Evolutionary conservation across 2,329 filamentous ascomycete genomes (phyloP).

Genomic region (Ilyonectria destructans): DNA sequence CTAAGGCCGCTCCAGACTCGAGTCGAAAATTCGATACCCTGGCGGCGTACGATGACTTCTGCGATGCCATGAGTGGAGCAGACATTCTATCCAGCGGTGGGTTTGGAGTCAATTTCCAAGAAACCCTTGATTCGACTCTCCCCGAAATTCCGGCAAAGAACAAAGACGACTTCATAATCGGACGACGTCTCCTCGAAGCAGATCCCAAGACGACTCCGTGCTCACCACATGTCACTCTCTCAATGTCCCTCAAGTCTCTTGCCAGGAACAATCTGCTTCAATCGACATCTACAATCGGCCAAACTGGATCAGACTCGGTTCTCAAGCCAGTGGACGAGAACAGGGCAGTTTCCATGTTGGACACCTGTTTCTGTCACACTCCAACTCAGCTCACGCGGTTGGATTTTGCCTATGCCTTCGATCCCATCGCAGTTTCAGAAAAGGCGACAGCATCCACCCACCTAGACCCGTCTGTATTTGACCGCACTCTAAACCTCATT

Average conservation of each 20-base stretch:
- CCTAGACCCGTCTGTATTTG: constrained; percentile 82
- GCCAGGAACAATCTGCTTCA: constrained; percentile 46
- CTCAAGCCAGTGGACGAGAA: constrained; percentile 54
- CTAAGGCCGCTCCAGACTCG: constrained; percentile 28
- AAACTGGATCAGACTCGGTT: constrained; percentile 9
- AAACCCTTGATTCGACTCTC: constrained; percentile 74
- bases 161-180: constrained; percentile 68
- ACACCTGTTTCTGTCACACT: constrained; percentile 53
- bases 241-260: constrained; percentile 51
- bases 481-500: constrained; percentile 78
- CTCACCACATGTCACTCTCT: constrained; percentile 47
- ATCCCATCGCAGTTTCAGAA: constrained; percentile 70
- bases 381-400: constrained; percentile 59
- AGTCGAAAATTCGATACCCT: constrained; percentile 58
- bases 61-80: constrained; percentile 75
- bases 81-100: constrained; percentile 72
- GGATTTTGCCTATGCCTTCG: constrained; percentile 74
- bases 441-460: constrained; percentile 57
- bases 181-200: constrained; percentile 65
- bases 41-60: constrained; percentile 67
- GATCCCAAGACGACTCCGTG: constrained; percentile 54
- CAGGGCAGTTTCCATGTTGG: constrained; percentile 56
- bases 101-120: constrained; percentile 63
- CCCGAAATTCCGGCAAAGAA: constrained; percentile 68
- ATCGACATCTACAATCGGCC: constrained; percentile 8